These are phyloP conservation scores for Sphagnum fallax DNA, from an alignment of 228 moss, liverwort and hornwort genomes.

Conservation along the genomic window DNA sequence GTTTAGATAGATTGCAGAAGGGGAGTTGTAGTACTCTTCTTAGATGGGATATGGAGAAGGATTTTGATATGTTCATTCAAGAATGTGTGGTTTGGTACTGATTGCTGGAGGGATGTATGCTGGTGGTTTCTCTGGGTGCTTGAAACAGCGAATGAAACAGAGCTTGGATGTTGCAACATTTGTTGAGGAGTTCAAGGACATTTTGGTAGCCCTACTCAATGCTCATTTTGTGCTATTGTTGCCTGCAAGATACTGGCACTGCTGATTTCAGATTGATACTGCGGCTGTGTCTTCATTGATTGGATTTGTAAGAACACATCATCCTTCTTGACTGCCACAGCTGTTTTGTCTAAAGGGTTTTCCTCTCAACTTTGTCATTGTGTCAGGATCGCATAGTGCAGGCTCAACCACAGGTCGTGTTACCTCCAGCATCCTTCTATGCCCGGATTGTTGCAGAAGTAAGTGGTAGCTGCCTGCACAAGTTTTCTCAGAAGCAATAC, in stretches of 20 bases:
- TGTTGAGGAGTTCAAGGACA: slow-evolving; percentile 71
- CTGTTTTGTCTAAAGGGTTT: not conserved
- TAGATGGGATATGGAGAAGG: too few species aligned
- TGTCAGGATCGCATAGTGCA: slow-evolving; percentile 61
- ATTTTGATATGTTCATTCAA: not conserved
- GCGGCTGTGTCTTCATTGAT: not conserved
- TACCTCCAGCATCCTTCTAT: slow-evolving; percentile 54
- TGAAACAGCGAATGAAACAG: slow-evolving; percentile 53
- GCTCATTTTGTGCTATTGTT: not conserved
- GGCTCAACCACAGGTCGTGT: slow-evolving; percentile 42
- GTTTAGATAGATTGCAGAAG: too few species aligned
- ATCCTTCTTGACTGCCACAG: not conserved
- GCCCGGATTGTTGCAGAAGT: slow-evolving; percentile 44
- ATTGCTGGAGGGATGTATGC: not conserved
- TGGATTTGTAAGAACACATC: not conserved
- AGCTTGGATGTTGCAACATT: slow-evolving; percentile 60
- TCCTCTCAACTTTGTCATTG: not conserved
- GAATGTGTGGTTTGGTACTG: not conserved
- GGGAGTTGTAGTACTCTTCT: too few species aligned
- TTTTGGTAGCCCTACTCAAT: slow-evolving; percentile 33
- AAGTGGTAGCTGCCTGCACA: slow-evolving; percentile 10
- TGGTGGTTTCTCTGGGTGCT: not conserved
- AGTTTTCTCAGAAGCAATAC: too few species aligned
- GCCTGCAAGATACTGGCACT: not conserved
- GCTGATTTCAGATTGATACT: not conserved